Evolutionary conservation across 495 filamentous ascomycete genomes (phyloP).

Genomic region (Choiromyces venosus): DNA sequence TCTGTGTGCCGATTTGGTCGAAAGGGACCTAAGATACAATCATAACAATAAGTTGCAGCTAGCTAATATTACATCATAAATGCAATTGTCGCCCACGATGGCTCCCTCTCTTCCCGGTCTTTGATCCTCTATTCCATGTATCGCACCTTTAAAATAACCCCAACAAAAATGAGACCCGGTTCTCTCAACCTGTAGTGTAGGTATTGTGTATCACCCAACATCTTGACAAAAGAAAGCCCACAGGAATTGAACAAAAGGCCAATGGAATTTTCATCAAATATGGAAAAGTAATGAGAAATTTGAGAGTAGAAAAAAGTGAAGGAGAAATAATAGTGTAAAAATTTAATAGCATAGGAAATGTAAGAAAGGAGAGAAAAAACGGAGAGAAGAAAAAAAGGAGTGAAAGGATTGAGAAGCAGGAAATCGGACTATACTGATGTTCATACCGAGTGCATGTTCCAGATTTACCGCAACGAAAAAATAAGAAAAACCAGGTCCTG

Average conservation of each 20-base stretch:
- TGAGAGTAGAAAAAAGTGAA: slow-evolving; percentile 3
- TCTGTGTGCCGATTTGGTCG: slow-evolving; percentile 8
- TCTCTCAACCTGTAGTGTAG: not conserved
- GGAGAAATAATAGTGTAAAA: slow-evolving; percentile 1
- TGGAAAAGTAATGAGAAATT: slow-evolving; percentile 8
- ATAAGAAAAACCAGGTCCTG: slow-evolving; percentile 29
- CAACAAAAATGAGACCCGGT: slow-evolving; percentile 8
- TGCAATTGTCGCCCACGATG: slow-evolving; percentile 11
- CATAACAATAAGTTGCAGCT: slow-evolving; percentile 5
- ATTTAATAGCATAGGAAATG: not conserved
- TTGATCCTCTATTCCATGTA: slow-evolving; percentile 24
- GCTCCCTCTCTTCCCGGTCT: not conserved
- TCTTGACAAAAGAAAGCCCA: not conserved
- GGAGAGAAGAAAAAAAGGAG: slow-evolving; percentile 14
- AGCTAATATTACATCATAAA: slow-evolving; percentile 32
- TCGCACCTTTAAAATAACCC: slow-evolving; percentile 11
- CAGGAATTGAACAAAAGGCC: not conserved
- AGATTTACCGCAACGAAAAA: slow-evolving; percentile 21
- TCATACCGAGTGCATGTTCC: slow-evolving; percentile 9
- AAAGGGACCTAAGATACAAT: slow-evolving; percentile 18
- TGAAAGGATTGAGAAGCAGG: slow-evolving; percentile 12
- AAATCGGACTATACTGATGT: slow-evolving; percentile 8
- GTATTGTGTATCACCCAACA: not conserved
- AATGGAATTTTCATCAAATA: not conserved
- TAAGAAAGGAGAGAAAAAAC: not conserved